phyloP scores from a whole-genome alignment of 306 rosid genomes.

The Fagus crenata region DNA sequence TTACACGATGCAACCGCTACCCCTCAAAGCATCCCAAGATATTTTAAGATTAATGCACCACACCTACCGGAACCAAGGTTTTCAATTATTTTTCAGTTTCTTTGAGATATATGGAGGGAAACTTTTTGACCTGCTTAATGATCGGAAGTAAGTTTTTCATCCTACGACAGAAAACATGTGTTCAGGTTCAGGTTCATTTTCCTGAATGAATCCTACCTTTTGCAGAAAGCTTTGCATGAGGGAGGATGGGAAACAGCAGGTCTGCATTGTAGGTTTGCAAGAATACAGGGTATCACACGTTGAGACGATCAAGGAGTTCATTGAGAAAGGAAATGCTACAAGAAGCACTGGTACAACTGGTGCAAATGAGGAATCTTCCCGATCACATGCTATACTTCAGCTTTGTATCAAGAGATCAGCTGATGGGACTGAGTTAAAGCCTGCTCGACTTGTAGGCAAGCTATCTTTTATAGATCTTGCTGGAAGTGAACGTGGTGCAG shows the following conservation, averaged over 20 bases:
- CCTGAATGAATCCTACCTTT: slow-evolving; percentile 36
- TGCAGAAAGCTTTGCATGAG: slow-evolving; percentile 81
- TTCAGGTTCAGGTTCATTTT: slow-evolving; percentile 22
- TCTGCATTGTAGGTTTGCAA: slow-evolving; percentile 86
- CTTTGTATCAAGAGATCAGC: slow-evolving; percentile 70
- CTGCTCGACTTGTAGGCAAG: slow-evolving; percentile 69
- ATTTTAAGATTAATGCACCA: slow-evolving; percentile 62
- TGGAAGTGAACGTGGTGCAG: slow-evolving; percentile 90
- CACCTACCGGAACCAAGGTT: slow-evolving; percentile 67
- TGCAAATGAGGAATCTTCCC: slow-evolving; percentile 84
- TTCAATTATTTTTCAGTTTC: slow-evolving; percentile 74
- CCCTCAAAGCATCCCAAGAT: slow-evolving; percentile 79
- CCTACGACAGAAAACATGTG: slow-evolving; percentile 15
- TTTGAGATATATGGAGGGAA: slow-evolving; percentile 87
- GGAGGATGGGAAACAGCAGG: slow-evolving; percentile 92
- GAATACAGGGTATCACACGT: slow-evolving; percentile 66
- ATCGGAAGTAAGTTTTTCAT: slow-evolving; percentile 60
- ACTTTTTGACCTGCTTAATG: slow-evolving; percentile 83
- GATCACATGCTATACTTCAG: slow-evolving; percentile 90
- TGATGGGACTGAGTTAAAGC: slow-evolving; percentile 67
- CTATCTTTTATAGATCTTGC: slow-evolving; percentile 82
- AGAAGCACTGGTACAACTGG: slow-evolving; percentile 90
- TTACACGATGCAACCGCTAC: slow-evolving; percentile 85
- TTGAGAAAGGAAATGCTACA: slow-evolving; percentile 67
- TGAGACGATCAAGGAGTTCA: slow-evolving; percentile 66